These are phyloP conservation scores for Stephanocyclus meneghinianus DNA, from an alignment of 352 stramenopile genomes.

Conservation along the genomic window DNA sequence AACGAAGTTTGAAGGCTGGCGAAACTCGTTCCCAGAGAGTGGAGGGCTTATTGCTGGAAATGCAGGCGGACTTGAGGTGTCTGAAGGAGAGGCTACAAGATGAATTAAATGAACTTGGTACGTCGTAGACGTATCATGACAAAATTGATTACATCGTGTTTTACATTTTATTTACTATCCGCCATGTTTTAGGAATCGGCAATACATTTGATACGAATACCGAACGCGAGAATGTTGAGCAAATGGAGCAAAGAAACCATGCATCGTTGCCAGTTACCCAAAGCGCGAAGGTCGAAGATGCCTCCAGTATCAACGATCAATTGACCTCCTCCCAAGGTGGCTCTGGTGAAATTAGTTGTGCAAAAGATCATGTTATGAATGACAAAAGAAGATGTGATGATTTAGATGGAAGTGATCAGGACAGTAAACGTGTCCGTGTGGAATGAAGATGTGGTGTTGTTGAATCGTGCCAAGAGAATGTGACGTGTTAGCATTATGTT, in stretches of 20 bases:
- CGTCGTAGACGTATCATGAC: background rate
- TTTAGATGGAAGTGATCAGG: background rate
- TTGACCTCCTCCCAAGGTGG: background rate
- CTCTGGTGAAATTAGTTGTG: background rate
- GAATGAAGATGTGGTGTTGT: background rate
- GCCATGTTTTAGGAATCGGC: background rate
- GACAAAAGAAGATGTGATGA: constrained; percentile 1
- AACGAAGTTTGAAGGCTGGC: constrained; percentile 47
- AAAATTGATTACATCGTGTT: background rate
- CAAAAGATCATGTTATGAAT: background rate
- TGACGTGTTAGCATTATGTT: background rate
- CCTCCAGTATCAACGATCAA: background rate
- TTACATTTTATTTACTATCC: background rate
- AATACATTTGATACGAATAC: background rate
- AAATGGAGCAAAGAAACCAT: too few relatives aligned
- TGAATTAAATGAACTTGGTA: constrained; percentile 68
- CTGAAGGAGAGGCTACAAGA: constrained; percentile 62
- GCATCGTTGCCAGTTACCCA: too few relatives aligned
- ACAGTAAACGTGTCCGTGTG: background rate
- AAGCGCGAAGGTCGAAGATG: background rate
- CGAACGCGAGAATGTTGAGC: background rate
- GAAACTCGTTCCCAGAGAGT: constrained; percentile 56
- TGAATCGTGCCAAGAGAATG: background rate
- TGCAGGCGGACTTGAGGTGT: constrained; percentile 72
- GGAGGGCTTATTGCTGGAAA: constrained; percentile 66